Conservation (phyloP, 768 basidiomycete species). For the Pulveroboletus sp. region DNA sequence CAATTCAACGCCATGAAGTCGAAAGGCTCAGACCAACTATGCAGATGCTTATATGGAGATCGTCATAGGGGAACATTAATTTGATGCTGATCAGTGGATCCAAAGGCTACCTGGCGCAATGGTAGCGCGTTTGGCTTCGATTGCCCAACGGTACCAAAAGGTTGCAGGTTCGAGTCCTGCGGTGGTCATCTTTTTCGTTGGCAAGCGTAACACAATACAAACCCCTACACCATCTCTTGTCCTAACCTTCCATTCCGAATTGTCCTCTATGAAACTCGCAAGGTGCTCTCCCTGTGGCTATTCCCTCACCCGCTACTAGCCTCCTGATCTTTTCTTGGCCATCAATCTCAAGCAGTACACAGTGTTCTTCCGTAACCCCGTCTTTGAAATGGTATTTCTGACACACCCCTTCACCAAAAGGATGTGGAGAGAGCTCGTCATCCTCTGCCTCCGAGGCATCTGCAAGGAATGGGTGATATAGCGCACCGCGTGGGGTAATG, state of each 20-base stretch:
- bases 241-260: conserved; percentile 12
- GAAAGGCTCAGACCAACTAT: neutral
- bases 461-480: conserved; percentile 74
- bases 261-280: conserved; percentile 53
- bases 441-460: conserved; percentile 47
- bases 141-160: conserved; percentile 76
- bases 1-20: conserved; percentile 71
- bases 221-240: neutral
- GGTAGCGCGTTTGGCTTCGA: conserved; percentile 96
- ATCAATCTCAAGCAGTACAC: conserved; percentile 40
- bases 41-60: neutral
- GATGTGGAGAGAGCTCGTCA: conserved; percentile 67
- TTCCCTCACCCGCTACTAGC: conserved; percentile 38
- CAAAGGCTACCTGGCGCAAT: conserved; percentile 76
- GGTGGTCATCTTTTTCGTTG: conserved; percentile 55
- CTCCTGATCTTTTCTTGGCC: conserved; percentile 33
- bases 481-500: conserved; percentile 67
- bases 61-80: neutral
- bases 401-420: conserved; percentile 64
- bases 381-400: conserved; percentile 56
- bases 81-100: neutral
- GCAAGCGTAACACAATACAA: neutral
- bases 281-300: conserved; percentile 54
- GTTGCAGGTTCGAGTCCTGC: conserved; percentile 97
- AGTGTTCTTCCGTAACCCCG: conserved; percentile 51